Base-by-base conservation (phyloP, 495 filamentous ascomycete genomes). In the Talaromyces trachyspermus region DNA sequence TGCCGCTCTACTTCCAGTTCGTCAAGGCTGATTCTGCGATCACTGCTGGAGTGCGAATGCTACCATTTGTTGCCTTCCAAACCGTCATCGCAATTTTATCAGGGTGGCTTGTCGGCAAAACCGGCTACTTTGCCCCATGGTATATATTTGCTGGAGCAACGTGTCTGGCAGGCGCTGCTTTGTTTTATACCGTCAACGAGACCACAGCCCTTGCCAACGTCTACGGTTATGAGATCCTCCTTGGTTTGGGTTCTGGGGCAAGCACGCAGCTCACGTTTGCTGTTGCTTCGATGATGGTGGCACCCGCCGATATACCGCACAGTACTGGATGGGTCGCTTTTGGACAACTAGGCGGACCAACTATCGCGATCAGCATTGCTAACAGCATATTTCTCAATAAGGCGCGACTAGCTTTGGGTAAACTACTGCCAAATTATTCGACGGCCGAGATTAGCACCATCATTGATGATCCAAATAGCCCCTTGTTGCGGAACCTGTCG, bases 1-100 rank as follows among this genome's bases (percentile, higher is more conserved):
- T 60, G 14, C 76, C 74, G 6, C 62, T 77, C 46, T 78, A 67
- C 62, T 80, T 80, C 60, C 72, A 76, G 51, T 80, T 80, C 58
- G 66, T 67, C 3, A 60, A 60, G 26, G 52, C 48, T 20, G 72
- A 78, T 51, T 50, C 49, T 9, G 62, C 74, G 6, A 61, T 77
- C 19, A 43, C 61, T 41, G 61, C 74, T 8, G 74, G 63, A 15
- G 64, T 77, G 3, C 63, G 68, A 11, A 54, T 76, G n/a, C 61
- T 80, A 7, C 76, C 78, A 7, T 75, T 70, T 47, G 60, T 79
- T 32, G 40, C 69, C 48, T 29, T 76, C 12, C 35, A 38, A 18
- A 38, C 35, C 35, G 45, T 63, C 32, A 64, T 77, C 22, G 52
- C 64, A 44, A 53, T 60, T 32, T 65, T 64, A 48, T 62, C 69